Evolutionary conservation across 2,329 filamentous ascomycete species (phyloP).

Genomic region (Ascochyta clinopodiicola): DNA sequence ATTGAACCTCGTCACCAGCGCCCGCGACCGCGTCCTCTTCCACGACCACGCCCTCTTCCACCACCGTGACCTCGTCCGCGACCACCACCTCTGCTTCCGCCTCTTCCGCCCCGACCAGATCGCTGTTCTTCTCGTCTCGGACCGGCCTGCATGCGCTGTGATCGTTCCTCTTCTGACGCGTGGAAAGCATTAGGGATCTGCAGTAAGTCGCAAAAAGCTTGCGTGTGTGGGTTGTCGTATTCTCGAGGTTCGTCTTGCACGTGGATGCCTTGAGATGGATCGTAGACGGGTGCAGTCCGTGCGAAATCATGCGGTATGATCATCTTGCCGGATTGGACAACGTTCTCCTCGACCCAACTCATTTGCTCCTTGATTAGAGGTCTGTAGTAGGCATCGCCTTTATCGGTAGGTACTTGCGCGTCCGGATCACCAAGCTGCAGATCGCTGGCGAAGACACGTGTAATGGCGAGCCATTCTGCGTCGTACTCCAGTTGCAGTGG

Average conservation of each 20-base stretch:
- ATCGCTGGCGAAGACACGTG: slow-evolving; percentile 74
- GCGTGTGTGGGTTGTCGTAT: slow-evolving; percentile 87
- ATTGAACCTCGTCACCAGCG: slow-evolving; percentile 25
- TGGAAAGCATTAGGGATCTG: slow-evolving; percentile 79
- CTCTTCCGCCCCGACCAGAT: slow-evolving; percentile 34
- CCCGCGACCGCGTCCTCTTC: slow-evolving; percentile 37
- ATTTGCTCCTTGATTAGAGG: slow-evolving; percentile 72
- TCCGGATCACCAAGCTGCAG: slow-evolving; percentile 63
- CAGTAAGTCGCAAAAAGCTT: slow-evolving; percentile 78
- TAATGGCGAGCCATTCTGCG: slow-evolving; percentile 94
- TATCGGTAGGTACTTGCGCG: slow-evolving; percentile 63
- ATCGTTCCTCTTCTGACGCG: slow-evolving; percentile 71
- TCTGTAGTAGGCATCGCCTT: slow-evolving; percentile 72
- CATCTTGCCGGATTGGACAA: slow-evolving; percentile 69
- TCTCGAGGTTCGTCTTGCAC: slow-evolving; percentile 73
- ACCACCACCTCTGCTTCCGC: slow-evolving; percentile 37
- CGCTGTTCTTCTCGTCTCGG: slow-evolving; percentile 38
- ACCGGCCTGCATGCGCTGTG: slow-evolving; percentile 38
- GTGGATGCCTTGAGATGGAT: slow-evolving; percentile 62
- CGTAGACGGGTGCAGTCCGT: slow-evolving; percentile 75
- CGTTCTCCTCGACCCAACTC: slow-evolving; percentile 80
- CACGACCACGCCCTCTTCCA: slow-evolving; percentile 28
- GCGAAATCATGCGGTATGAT: slow-evolving; percentile 79
- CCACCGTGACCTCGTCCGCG: slow-evolving; percentile 33
- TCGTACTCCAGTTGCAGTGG: slow-evolving; percentile 79